phyloP scores from a whole-genome alignment of 2,329 filamentous ascomycete genomes.

The Chaetomium olivaceum region DNA sequence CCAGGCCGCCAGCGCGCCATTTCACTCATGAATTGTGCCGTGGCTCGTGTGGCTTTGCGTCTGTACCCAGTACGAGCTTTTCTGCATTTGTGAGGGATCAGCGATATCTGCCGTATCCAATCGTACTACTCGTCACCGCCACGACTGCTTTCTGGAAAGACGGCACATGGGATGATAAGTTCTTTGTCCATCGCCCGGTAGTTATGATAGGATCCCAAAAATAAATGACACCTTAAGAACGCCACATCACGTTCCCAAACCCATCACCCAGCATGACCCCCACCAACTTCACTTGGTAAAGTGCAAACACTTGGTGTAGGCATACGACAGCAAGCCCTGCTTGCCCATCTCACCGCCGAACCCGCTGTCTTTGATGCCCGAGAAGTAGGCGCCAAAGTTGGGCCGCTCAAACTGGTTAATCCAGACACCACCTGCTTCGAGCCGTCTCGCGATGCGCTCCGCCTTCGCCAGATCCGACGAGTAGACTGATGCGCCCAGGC shows the following conservation, averaged over 20 bases:
- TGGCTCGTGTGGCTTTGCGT: too few species aligned
- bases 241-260: not conserved
- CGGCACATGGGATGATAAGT: not conserved
- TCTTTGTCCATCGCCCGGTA: too few species aligned
- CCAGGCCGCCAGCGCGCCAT: not conserved
- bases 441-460: conserved; percentile 51
- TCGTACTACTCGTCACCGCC: not conserved
- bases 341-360: conserved; percentile 41
- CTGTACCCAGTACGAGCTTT: not conserved
- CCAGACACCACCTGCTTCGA: conserved; percentile 62
- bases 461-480: conserved; percentile 53
- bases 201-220: not conserved
- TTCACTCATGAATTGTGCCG: not conserved
- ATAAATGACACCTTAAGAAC: not conserved
- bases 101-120: not conserved
- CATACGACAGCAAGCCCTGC: conserved; percentile 39
- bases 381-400: conserved; percentile 37
- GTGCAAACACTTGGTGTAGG: conserved; percentile 39
- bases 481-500: conserved; percentile 61
- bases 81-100: not conserved
- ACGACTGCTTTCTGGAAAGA: not conserved
- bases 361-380: conserved; percentile 40
- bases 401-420: conserved; percentile 50
- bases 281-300: conserved; percentile 32
- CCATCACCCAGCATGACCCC: not conserved